Conservation (phyloP, 352 stramenopile genomes). For the Phytophthora lateralis region DNA sequence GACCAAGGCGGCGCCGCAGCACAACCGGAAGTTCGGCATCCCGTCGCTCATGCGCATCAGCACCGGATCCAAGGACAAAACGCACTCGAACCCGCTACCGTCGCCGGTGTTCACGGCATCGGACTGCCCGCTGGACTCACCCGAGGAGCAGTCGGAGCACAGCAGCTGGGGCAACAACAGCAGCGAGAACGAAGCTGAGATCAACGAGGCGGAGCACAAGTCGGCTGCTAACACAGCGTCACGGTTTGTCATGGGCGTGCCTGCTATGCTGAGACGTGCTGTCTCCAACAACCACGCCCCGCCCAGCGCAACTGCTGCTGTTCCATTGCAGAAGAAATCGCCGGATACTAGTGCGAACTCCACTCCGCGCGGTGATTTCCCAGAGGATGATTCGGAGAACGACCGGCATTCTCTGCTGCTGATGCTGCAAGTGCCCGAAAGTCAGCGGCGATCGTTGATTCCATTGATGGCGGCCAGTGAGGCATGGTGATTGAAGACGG, state of each 20-base stretch:
- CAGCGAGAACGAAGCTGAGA: conserved; percentile 16
- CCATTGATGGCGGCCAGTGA: conserved; percentile 68
- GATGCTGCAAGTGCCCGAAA: conserved; percentile 67
- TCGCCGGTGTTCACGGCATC: conserved; percentile 3
- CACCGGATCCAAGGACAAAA: conserved; percentile 32
- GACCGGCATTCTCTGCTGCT: conserved; percentile 65
- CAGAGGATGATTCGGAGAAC: conserved; percentile 44
- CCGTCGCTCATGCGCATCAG: conserved; percentile 37
- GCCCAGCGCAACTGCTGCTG: conserved; percentile 8
- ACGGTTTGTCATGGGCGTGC: conserved; percentile 69
- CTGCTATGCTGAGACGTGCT: conserved; percentile 53
- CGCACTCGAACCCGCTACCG: conserved; percentile 13
- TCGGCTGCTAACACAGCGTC: conserved; percentile 43
- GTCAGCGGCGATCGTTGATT: conserved; percentile 52
- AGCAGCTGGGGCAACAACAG: conserved; percentile 3
- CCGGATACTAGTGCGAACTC: conserved; percentile 33
- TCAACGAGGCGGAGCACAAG: conserved; percentile 7
- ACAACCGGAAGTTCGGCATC: conserved; percentile 32
- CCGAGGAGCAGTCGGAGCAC: conserved; percentile 2
- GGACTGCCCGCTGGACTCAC: conserved; percentile 11
- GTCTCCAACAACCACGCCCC: conserved; percentile 36
- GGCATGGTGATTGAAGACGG: conserved; percentile 28
- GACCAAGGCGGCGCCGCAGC: conserved; percentile 14
- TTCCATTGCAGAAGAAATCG: conserved; percentile 26
- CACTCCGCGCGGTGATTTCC: conserved; percentile 22